Evolutionary conservation across 371 early-diverging fungal genomes (phyloP), one percentile per base, ranked within the genome.

Genomic region (Nematocida minor): DNA sequence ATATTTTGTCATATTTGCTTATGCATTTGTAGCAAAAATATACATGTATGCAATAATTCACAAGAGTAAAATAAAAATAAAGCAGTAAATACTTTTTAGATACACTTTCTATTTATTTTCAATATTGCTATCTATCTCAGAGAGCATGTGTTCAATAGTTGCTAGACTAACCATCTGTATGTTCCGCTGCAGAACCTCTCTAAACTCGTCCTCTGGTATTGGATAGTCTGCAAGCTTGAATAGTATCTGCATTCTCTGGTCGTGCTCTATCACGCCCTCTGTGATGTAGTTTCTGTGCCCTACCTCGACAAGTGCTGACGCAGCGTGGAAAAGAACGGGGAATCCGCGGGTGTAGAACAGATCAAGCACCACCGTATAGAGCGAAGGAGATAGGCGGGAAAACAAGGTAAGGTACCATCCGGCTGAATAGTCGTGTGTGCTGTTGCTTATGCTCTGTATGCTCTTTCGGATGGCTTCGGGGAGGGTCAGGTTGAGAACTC

Each of bases 391-490:
- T 49, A 86, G 84, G 32, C 86, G 51, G 27, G 84, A 80, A 70
- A 86, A 86, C n/a, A 85, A 79, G 2, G 85, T 86, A n/a, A 86
- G 44, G 55, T 85, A 84, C 86, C 86, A 86, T 18, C 82, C 71
- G 32, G 42, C 66, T 63, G 79, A 69, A 81, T 42, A 84, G 62
- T 53, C 70, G 67, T 51, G 82, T 40, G 57, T 68, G 57, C 36
- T 81, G 69, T 47, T 68, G 42, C 41, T 82, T 44, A 49, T 71
- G 29, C 3, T 31, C 38, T 18, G 84, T 14, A 71, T 79, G 67
- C 25, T 55, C 55, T 44, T 81, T 55, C 64, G 11, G 14, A 74
- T 66, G 44, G 83, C 63, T 41, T 82, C 79, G 34, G 85, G 85
- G 27, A 83, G 71, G 2, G 68, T 44, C 11, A 66, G 69, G 60